Base-by-base conservation (phyloP, 1,284 basidiomycete species). In the Pascua sp. region DNA sequence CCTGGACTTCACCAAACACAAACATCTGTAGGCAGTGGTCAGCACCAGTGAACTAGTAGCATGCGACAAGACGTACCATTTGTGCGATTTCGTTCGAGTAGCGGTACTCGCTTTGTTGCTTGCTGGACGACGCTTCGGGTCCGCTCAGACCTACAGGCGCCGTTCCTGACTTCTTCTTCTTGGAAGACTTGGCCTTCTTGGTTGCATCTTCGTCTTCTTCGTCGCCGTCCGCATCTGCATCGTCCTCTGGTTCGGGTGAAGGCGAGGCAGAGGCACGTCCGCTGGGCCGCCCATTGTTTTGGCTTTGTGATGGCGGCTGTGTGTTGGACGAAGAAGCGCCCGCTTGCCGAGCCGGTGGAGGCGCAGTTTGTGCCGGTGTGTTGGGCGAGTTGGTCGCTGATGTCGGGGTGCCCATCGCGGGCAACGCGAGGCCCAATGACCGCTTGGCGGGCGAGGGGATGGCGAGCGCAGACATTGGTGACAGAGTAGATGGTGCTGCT, bases 1-100 rank as follows among this genome's bases (percentile, higher is more conserved):
- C 91, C 69, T 91, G 89, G 0, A 96, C 89, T 76, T 95, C 92
- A 5, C 91, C 93, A 74, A 96, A 96, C 46, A 98, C 94, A 70
- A 95, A 97, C 87, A 96, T 92, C 91, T 93, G 51, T 1, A 1
- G 32, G 36, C 39, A 49, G 17, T 24, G 2, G n/a, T 12, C 39
- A 24, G 42, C 15, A 11, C 46, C 11, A 43, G 16, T 40, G 1
- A 7, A 36, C 16, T 8, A 8, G 5, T 10, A 8, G 38, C 13
- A 7, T 11, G 10, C 42, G 37, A 11, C 42, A 62, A 3, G 9
- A 68, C 73, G 54, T 47, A 85, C 85, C 88, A 90, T 90, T 72
- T 90, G 90, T 2, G 88, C 85, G 37, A 92, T 91, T 73, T 92
- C 90, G 61, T 85, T 84, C 8, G 83, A 81, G 75, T 90, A 88